A percentile compares a stretch with the other conserved stretches of the same genome.
phyloP scores from a whole-genome alignment of 352 stramenopile genomes.

The Phytophthora chlamydospora region DNA sequence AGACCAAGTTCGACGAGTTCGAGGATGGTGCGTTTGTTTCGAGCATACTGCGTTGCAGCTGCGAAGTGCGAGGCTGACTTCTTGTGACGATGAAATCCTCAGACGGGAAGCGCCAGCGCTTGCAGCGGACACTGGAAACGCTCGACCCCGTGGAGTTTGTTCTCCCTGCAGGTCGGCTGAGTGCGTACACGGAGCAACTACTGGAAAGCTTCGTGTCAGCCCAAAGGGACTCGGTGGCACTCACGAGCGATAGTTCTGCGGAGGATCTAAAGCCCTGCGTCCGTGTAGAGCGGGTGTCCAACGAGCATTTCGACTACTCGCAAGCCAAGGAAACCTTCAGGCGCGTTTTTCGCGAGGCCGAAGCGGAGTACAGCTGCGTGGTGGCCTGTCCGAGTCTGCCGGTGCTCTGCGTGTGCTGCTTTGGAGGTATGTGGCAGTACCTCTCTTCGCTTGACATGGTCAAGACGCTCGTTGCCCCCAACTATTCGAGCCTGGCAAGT shows the following conservation, averaged over 20 bases:
- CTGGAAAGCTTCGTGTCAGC: constrained; percentile 36
- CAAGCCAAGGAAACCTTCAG: constrained; percentile 17
- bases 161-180: constrained; percentile 41
- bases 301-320: constrained; percentile 31
- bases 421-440: constrained; percentile 41
- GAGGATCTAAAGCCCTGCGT: constrained; percentile 16
- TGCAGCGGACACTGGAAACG: constrained; percentile 30
- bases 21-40: constrained; percentile 40
- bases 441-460: constrained; percentile 33
- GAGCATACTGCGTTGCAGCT: neutral
- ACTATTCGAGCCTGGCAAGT: constrained; percentile 28
- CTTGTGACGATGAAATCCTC: neutral
- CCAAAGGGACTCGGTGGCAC: neutral
- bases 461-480: constrained; percentile 32
- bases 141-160: constrained; percentile 58
- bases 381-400: constrained; percentile 19
- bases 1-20: constrained; percentile 51
- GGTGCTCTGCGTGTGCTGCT: constrained; percentile 34
- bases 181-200: constrained; percentile 46
- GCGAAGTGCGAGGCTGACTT: neutral
- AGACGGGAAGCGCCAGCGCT: constrained; percentile 37
- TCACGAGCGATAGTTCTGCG: neutral
- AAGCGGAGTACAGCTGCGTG: constrained; percentile 10
- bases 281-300: constrained; percentile 35
- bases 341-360: constrained; percentile 12